These are phyloP conservation scores for Epichloe brachyelytri DNA, from an alignment of 2,329 filamentous ascomycete genomes.

Conservation along the genomic window DNA sequence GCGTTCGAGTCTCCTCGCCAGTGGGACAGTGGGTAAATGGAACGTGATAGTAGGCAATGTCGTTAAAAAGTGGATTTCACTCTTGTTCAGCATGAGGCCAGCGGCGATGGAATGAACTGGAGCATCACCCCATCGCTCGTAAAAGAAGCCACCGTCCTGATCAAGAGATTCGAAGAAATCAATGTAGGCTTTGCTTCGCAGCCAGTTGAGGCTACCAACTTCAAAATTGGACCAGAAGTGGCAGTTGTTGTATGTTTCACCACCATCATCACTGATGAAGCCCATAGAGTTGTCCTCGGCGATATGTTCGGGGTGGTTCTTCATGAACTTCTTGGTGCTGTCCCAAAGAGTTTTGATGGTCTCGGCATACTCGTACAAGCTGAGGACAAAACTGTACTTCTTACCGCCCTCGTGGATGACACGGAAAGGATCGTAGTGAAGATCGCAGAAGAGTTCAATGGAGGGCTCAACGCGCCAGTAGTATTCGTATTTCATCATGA, in stretches of 20 bases:
- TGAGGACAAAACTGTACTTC: slow-evolving; percentile 96
- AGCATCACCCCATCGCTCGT: slow-evolving; percentile 96
- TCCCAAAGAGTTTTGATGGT: slow-evolving; percentile 96
- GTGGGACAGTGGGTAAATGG: slow-evolving; percentile 97
- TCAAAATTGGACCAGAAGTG: slow-evolving; percentile 99
- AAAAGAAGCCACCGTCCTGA: slow-evolving; percentile 91
- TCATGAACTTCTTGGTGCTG: slow-evolving; percentile 87
- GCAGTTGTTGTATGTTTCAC: slow-evolving; percentile 90
- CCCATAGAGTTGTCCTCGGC: slow-evolving; percentile 72
- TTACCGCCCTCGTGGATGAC: slow-evolving; percentile 93
- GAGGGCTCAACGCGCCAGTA: slow-evolving; percentile 99
- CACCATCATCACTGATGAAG: slow-evolving; percentile 84
- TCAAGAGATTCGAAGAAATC: slow-evolving; percentile 89
- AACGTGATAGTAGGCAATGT: slow-evolving; percentile 96
- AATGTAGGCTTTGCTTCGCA: slow-evolving; percentile 74
- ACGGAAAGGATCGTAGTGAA: slow-evolving; percentile 92
- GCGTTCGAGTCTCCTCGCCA: slow-evolving; percentile 67
- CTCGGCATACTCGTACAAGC: slow-evolving; percentile 90
- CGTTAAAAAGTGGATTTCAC: slow-evolving; percentile 98
- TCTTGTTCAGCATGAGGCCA: slow-evolving; percentile 73
- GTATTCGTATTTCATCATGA: slow-evolving; percentile 96
- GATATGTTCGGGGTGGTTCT: slow-evolving; percentile 80
- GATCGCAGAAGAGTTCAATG: slow-evolving; percentile 90
- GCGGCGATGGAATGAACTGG: slow-evolving; percentile 98
- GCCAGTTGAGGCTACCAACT: slow-evolving; percentile 86